Base-by-base conservation (phyloP, 1,284 basidiomycete genomes). In the Marasmius fiardii region DNA sequence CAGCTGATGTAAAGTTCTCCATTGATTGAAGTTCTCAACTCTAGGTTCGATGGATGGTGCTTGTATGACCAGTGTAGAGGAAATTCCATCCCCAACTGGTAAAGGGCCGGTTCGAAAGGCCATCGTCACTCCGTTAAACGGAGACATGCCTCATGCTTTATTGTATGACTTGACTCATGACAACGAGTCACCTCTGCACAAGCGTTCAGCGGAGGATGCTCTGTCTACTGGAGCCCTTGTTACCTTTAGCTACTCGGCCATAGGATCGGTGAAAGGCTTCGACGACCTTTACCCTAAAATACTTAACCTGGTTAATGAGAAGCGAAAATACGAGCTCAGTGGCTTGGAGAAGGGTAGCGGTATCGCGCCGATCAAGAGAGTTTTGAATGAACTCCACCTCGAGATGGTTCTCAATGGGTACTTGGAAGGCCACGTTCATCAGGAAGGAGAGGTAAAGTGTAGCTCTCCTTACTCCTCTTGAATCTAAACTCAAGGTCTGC, bases 101-200 rank as follows among this genome's bases (percentile, higher is more conserved):
- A 88, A 86, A 63, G 93, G 92, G 7, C 86, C 88, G 2, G 76
- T 83, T 50, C 82, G 90, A 7, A 79, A 81, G 1, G 92, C 90
- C 58, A 67, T 86, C 39, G 83, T 97, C 51, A 89, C 82, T 3
- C 88, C 92, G 7, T 78, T 95, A 52, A 83, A 87, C 57, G 95
- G 95, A 2, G 93, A 92, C 0, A 73, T 79, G 35, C 95, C 95
- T 1, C 95, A 98, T 66, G 93, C 95, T 1, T 80, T 97, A 31
- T 80, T 97, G 68, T 97, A 94, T 73, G 95, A 98, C 67, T 79
- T 93, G 57, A 98, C 95, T 0, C 95, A 98, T 72, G 95, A 98
- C 74, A 98, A 98, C 67, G 93, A 98, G 70, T 89, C 93, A 1
- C 91, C 90, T 1, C 71, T 88, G 10, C 83, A 92, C 71, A 97